phyloP scores from a whole-genome alignment of 2,329 filamentous ascomycete genomes.

The Penicillium sp. region DNA sequence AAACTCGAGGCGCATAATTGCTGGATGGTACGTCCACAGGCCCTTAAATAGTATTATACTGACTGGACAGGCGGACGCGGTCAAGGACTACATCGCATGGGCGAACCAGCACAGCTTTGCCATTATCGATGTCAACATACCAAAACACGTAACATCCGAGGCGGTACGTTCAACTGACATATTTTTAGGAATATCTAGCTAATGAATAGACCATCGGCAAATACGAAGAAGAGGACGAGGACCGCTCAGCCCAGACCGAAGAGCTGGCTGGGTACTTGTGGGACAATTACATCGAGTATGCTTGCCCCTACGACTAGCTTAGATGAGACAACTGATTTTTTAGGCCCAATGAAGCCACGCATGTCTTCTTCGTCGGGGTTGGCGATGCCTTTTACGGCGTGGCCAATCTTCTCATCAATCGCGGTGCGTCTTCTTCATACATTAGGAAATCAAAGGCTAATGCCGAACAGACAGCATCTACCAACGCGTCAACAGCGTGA shows the following conservation, averaged over 20 bases:
- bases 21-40: conserved; percentile 65
- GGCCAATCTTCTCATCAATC: conserved; percentile 71
- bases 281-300: conserved; percentile 89
- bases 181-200: not conserved
- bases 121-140: conserved; percentile 88
- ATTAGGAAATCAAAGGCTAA: not conserved
- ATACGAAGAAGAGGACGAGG: conserved; percentile 46
- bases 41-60: conserved; percentile 3
- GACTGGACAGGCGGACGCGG: conserved; percentile 67
- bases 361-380: conserved; percentile 81
- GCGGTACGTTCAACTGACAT: conserved; percentile 45
- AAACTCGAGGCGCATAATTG: conserved; percentile 77
- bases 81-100: conserved; percentile 80
- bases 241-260: conserved; percentile 56
- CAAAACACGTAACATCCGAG: conserved; percentile 66
- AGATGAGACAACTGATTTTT: too few species aligned
- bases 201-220: conserved; percentile 14
- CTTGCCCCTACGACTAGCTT: not conserved
- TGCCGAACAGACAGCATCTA: conserved; percentile 53
- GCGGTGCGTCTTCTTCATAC: conserved; percentile 48
- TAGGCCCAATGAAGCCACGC: conserved; percentile 61
- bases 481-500: conserved; percentile 63
- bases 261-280: conserved; percentile 83
- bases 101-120: conserved; percentile 71
- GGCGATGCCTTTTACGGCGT: conserved; percentile 86